phyloP scores from a whole-genome alignment of 139 green algal genomes.

The Bryopsis sp. region DNA sequence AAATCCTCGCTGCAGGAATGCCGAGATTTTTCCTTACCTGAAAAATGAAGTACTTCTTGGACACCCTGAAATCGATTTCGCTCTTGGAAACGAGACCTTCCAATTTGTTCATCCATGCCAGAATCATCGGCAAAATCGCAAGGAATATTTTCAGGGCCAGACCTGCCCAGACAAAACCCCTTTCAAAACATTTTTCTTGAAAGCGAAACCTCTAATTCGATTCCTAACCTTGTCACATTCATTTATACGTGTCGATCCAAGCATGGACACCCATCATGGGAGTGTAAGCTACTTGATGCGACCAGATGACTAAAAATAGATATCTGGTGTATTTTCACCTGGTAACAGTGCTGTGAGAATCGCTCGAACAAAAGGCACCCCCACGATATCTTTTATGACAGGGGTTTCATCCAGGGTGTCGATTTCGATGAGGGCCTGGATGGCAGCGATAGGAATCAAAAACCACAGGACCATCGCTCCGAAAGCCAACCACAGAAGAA shows the following conservation, averaged over 20 bases:
- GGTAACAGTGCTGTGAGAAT: background rate
- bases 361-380: background rate
- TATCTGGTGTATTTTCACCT: too few relatives aligned
- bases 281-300: too few relatives aligned
- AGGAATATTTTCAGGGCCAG: constrained; percentile 68
- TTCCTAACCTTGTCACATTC: too few relatives aligned
- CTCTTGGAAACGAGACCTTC: constrained; percentile 35
- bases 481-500: constrained; percentile 1
- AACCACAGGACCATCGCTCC: background rate
- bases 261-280: too few relatives aligned
- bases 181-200: too few relatives aligned
- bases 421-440: constrained; percentile 15
- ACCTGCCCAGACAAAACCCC: too few relatives aligned
- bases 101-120: constrained; percentile 40
- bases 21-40: too few relatives aligned
- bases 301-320: too few relatives aligned
- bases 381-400: constrained; percentile 2
- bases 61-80: constrained; percentile 44
- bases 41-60: constrained; percentile 42
- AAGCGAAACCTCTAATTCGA: too few relatives aligned
- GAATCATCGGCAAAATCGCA: constrained; percentile 46
- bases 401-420: background rate
- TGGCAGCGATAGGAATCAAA: background rate
- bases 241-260: too few relatives aligned
- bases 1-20: too few relatives aligned